phyloP scores from a whole-genome alignment of 192 early-diverging fungal genomes.

The Linnemannia exigua region DNA sequence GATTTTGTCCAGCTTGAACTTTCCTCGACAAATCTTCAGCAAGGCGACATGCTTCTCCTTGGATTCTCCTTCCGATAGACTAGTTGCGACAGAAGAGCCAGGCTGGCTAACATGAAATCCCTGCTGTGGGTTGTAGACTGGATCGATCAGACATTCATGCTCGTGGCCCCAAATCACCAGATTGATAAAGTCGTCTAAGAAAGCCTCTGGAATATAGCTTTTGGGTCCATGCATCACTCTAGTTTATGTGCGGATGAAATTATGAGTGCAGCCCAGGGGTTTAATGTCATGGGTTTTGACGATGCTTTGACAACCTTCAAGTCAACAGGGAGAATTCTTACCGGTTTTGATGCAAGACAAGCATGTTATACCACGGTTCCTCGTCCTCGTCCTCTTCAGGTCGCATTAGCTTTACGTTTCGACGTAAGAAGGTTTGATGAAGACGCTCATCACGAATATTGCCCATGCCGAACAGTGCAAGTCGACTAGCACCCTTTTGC shows the following conservation, averaged over 20 bases:
- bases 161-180: slow-evolving; percentile 97
- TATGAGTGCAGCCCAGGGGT: not conserved
- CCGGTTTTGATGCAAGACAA: slow-evolving; percentile 96
- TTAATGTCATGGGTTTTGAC: not conserved
- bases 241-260: not conserved
- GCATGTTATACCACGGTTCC: slow-evolving; percentile 88
- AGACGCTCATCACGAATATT: slow-evolving; percentile 94
- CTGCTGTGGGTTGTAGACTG: slow-evolving; percentile 72
- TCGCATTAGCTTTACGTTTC: slow-evolving; percentile 80
- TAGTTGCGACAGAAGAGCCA: slow-evolving; percentile 93
- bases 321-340: slow-evolving; percentile 27
- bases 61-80: slow-evolving; percentile 88
- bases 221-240: slow-evolving; percentile 84
- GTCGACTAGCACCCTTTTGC: slow-evolving; percentile 79
- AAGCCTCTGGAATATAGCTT: slow-evolving; percentile 91
- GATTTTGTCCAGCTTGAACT: slow-evolving; percentile 83
- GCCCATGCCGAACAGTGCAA: slow-evolving; percentile 93
- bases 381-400: slow-evolving; percentile 73
- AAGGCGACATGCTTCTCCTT: slow-evolving; percentile 61
- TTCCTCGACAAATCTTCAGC: slow-evolving; percentile 73
- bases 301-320: not conserved
- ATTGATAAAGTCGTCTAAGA: slow-evolving; percentile 84
- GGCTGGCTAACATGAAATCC: slow-evolving; percentile 91
- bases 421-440: slow-evolving; percentile 79
- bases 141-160: slow-evolving; percentile 93